Evolutionary conservation across 2,329 filamentous ascomycete species (phyloP).

Genomic region (Dactylellina cionopaga): DNA sequence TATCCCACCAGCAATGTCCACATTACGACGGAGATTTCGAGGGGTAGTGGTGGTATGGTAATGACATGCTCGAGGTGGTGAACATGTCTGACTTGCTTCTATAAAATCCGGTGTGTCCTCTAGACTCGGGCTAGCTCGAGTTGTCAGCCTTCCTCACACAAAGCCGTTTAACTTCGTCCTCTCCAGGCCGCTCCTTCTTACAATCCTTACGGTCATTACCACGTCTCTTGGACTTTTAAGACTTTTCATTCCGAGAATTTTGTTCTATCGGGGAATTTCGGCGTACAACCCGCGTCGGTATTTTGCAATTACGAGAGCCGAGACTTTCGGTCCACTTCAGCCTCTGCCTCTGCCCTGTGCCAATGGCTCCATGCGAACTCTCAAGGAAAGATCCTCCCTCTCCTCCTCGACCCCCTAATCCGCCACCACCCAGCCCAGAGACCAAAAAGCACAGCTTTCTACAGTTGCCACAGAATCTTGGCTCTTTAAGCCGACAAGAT

Average conservation of each 20-base stretch:
- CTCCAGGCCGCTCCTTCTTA: neutral
- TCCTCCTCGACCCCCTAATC: constrained; percentile 38
- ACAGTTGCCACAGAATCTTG: neutral
- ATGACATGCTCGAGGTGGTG: constrained; percentile 16
- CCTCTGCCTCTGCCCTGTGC: no score
- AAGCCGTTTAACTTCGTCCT: neutral
- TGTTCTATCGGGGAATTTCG: no score
- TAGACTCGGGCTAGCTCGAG: neutral
- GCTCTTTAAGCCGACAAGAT: constrained; percentile 37
- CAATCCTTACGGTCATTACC: constrained; percentile 7
- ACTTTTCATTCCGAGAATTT: neutral
- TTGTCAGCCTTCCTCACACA: neutral
- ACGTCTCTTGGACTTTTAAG: neutral
- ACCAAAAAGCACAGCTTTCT: constrained; percentile 12
- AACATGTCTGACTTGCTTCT: constrained; percentile 20
- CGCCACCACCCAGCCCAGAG: constrained; percentile 41
- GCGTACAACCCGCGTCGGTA: no score
- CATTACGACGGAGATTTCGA: constrained; percentile 44
- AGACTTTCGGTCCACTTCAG: no score
- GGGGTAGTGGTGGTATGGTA: constrained; percentile 34
- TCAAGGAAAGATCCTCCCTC: constrained; percentile 44
- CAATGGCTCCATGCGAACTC: constrained; percentile 8
- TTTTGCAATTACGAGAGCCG: neutral
- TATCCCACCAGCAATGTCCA: constrained; percentile 29
- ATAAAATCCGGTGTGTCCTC: constrained; percentile 32